Base-by-base conservation (phyloP, 169 alveolate genomes). In the Ichthyophthirius multifiliis region DNA sequence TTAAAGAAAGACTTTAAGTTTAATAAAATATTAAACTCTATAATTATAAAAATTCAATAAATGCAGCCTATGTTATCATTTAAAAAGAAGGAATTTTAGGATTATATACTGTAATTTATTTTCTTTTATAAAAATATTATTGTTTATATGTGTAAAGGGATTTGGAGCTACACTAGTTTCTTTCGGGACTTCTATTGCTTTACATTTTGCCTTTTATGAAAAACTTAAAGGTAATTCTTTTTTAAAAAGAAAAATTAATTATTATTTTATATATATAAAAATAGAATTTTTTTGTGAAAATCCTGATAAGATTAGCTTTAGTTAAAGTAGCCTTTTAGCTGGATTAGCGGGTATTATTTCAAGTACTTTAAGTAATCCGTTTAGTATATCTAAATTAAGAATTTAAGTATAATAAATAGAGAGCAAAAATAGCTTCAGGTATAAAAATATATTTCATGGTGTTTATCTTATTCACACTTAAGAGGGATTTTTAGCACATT, bases 141-240 rank as follows among this genome's bases (percentile, higher is more conserved):
- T 7, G 46, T 55, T 27, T 27, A 55, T 27, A 23, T 27, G 18
- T 45, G 18, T 6, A 18, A 27, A 55, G 71, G 45, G 84, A 2
- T 78, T 78, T 78, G 90, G 92, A 23, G 94, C 94, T 4, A 90
- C 94, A 5, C 85, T 90, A 15, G 74, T 75, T 32, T 76, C 85
- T 35, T 90, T 90, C 63, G 94, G 94, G 3, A 87, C 94, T 4
- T 90, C 82, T 31, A 76, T 88, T 35, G 94, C 94, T 10, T 43
- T 90, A 0, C 86, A 86, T 55, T 90, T 90, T 65, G 43, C 83
- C 4, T 83, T 82, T 48, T 90, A 85, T 75, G 94, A 90, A 65
- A 31, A 75, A 16, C 37, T 76, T 3, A 90, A 89, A 34, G 84
- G 43, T 67, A 74, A n/a, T n/a, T n/a, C n/a, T n/a, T n/a, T n/a